phyloP scores from a whole-genome alignment of 2,329 filamentous ascomycete genomes.

The Ophioceras dolichostomum region DNA sequence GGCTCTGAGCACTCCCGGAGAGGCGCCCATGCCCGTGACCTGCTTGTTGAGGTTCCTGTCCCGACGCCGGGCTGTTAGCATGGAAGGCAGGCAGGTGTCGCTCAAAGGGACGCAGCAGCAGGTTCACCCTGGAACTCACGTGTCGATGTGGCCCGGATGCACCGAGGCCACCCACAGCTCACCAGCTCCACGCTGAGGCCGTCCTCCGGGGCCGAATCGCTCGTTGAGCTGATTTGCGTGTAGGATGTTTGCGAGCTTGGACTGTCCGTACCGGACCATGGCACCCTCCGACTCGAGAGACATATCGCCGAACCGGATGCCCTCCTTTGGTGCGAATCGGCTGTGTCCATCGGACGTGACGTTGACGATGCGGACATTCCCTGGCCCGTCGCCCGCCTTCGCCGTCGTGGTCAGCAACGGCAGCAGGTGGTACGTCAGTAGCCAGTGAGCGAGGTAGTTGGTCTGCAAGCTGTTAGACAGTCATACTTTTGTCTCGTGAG shows the following conservation, averaged over 20 bases:
- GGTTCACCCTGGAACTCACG: conserved; percentile 3
- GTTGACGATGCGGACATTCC: conserved; percentile 11
- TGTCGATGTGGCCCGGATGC: conserved; percentile 7
- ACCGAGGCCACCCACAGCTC: conserved; percentile 6
- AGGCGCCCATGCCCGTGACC: conserved; percentile 6
- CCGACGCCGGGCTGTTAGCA: too few species aligned
- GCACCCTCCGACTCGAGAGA: background rate
- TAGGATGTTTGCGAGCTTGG: conserved; percentile 8
- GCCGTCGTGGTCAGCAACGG: conserved; percentile 21
- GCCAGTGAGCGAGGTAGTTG: conserved; percentile 29
- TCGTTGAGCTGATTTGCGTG: conserved; percentile 4
- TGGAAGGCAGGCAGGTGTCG: too few species aligned
- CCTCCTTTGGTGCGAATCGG: conserved; percentile 1
- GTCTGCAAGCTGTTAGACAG: conserved; percentile 16
- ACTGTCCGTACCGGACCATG: conserved; percentile 8
- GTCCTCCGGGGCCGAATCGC: conserved; percentile 3
- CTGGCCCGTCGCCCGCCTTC: conserved; percentile 9
- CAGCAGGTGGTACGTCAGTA: conserved; percentile 24
- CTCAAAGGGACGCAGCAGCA: too few species aligned
- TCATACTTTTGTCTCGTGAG: background rate
- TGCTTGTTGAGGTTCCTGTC: conserved; percentile 9
- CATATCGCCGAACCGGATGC: conserved; percentile 7
- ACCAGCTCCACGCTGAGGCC: background rate
- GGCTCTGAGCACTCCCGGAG: conserved; percentile 5
- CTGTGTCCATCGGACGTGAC: conserved; percentile 6